Percentiles rank a stretch among this genome's conserved stretches.
These are phyloP conservation scores for Geranium brycei DNA, from an alignment of 345 rosid genomes.

Conservation along the genomic window DNA sequence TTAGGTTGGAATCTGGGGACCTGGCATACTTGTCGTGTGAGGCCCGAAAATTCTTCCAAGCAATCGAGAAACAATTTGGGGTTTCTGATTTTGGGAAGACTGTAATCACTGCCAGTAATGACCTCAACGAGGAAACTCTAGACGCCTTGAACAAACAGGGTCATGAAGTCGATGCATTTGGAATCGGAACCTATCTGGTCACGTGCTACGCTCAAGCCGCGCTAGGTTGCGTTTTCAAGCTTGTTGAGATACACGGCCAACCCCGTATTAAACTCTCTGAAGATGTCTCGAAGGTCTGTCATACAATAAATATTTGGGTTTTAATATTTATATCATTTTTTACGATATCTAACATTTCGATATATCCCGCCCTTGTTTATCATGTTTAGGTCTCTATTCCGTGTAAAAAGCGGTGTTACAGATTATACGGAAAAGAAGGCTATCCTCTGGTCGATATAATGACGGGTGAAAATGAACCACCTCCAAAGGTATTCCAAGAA, in stretches of 20 bases:
- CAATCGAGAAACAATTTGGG: constrained; percentile 59
- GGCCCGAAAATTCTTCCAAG: constrained; percentile 52
- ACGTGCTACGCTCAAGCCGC: constrained; percentile 95
- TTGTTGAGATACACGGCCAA: constrained; percentile 79
- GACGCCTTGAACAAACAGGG: constrained; percentile 91
- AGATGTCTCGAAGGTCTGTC: constrained; percentile 71
- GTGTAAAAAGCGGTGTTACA: constrained; percentile 62
- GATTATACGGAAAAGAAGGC: constrained; percentile 84
- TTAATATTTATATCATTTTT: too few species aligned
- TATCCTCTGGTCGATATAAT: constrained; percentile 89
- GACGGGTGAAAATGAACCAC: constrained; percentile 80
- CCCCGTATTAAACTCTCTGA: constrained; percentile 99
- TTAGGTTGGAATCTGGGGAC: constrained; percentile 94
- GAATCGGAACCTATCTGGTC: constrained; percentile 86
- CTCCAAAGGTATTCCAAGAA: constrained; percentile 62
- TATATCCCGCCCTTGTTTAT: too few species aligned
- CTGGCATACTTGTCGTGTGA: constrained; percentile 78
- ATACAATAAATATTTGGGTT: not conserved
- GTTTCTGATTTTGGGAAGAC: constrained; percentile 60
- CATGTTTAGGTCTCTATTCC: constrained; percentile 73
- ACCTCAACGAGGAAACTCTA: constrained; percentile 88
- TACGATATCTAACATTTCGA: too few species aligned
- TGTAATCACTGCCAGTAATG: constrained; percentile 80
- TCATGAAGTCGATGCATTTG: constrained; percentile 85
- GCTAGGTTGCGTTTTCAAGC: constrained; percentile 93